These are phyloP conservation scores for Botrytis paeoniae DNA, from an alignment of 2,329 filamentous ascomycete genomes.

Conservation along the genomic window DNA sequence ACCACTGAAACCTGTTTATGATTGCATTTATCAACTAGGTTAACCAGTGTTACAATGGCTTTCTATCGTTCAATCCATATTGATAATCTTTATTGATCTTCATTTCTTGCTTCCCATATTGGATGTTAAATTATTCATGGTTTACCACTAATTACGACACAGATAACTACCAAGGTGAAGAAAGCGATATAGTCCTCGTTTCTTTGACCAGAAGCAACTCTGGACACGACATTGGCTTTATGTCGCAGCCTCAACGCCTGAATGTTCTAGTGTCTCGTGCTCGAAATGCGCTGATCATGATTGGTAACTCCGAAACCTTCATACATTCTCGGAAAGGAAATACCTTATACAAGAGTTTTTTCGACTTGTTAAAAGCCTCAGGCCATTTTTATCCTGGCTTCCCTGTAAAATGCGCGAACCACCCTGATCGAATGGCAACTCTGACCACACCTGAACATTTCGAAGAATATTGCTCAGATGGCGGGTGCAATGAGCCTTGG, in stretches of 20 bases:
- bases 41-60: not conserved
- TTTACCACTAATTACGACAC: not conserved
- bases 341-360: constrained; percentile 55
- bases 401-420: constrained; percentile 57
- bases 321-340: constrained; percentile 55
- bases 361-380: constrained; percentile 52
- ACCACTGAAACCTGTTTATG: too few relatives aligned
- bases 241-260: constrained; percentile 61
- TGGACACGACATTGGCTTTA: constrained; percentile 66
- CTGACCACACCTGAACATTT: constrained; percentile 56
- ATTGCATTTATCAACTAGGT: not conserved
- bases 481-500: constrained; percentile 65
- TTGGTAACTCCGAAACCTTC: constrained; percentile 69
- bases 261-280: constrained; percentile 70
- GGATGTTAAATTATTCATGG: not conserved
- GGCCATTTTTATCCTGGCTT: constrained; percentile 58
- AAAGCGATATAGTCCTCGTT: constrained; percentile 68
- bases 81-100: not conserved
- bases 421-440: constrained; percentile 48
- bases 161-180: constrained; percentile 80
- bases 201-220: constrained; percentile 67
- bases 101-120: not conserved
- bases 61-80: not conserved
- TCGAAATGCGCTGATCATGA: constrained; percentile 61
- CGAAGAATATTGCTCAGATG: constrained; percentile 60